Evolutionary conservation across 306 rosid species (phyloP), one percentile per base, ranked within the genome.

Genomic region (Aeschynomene evenia): DNA sequence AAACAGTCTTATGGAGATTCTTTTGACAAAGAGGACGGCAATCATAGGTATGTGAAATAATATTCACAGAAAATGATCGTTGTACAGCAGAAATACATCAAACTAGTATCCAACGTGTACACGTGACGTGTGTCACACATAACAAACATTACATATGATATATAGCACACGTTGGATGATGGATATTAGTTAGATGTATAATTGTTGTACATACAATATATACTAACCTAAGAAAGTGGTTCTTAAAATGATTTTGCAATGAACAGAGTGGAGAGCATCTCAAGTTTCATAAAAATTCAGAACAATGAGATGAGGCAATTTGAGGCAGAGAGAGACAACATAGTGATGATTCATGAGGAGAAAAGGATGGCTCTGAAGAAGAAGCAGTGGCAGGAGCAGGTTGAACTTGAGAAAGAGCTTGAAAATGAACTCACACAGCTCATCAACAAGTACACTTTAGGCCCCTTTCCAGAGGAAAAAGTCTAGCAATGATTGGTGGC

Each of bases 351-450:
- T 31, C 64, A 79, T 63, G 33, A 22, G 9, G 81, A 75, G 8
- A 79, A 79, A 50, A 45, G 23, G 73, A 12, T 67, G 71, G 79
- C 53, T 63, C 68, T 83, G 21, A 62, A 57, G 79, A 79, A 62
- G 74, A 76, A 71, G 74, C 37, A 22, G 6, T 72, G 50, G 77
- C 58, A 71, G 48, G 77, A 83, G 63, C 74, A 33, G 70, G 4
- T 83, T 19, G 79, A 79, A 49, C 77, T 83, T 7, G 84, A 62
- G 79, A 63, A 76, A 48, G 81, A 79, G 72, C 26, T 66, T 1
- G 77, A 75, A 64, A 72, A 50, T 63, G 74, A 79, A 72, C 34
- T 79, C 61, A 67, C 63, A 8, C 59, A 68, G 42, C 84, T 83
- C 40, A 72, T 76, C 74, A 39, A 72, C 53, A 76, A 57, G 57